These are phyloP conservation scores for Rhizophagus clarus DNA, from an alignment of 192 early-diverging fungal genomes.

Conservation along the genomic window DNA sequence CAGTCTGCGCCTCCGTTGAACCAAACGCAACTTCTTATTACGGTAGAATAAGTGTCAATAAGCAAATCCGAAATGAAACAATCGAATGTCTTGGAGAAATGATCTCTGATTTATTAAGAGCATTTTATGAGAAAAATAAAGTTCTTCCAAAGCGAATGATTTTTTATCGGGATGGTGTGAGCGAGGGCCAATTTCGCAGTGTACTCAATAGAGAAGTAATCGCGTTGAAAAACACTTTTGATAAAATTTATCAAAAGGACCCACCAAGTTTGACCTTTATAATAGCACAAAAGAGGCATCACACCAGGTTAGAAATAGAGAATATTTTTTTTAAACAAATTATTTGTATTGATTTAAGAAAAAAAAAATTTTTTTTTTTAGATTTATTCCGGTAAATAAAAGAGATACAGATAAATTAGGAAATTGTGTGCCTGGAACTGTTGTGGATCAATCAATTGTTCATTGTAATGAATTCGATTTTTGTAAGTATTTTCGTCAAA, in stretches of 20 bases:
- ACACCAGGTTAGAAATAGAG: conserved; percentile 56
- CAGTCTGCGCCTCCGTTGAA: conserved; percentile 53
- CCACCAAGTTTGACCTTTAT: conserved; percentile 81
- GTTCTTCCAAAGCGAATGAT: conserved; percentile 69
- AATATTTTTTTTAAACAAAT: background rate
- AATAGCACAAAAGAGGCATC: conserved; percentile 89
- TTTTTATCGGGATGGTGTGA: conserved; percentile 87
- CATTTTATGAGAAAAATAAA: conserved; percentile 63
- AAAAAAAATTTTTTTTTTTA: background rate
- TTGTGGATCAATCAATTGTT: conserved; percentile 8
- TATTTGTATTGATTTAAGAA: background rate
- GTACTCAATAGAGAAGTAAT: conserved; percentile 37
- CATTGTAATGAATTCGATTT: conserved; percentile 25
- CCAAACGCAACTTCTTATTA: conserved; percentile 55
- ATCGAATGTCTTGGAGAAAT: conserved; percentile 63
- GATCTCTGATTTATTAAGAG: conserved; percentile 64
- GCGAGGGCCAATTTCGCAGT: conserved; percentile 67
- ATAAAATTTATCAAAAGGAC: conserved; percentile 40
- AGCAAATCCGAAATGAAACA: conserved; percentile 63
- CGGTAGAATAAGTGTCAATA: conserved; percentile 55
- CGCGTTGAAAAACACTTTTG: conserved; percentile 2
- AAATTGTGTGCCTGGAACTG: conserved; percentile 72
- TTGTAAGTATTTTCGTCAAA: conserved; percentile 9
- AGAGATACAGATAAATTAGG: conserved; percentile 65
- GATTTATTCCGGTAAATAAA: conserved; percentile 69